Percentiles rank a stretch among this genome's conserved stretches.
These are phyloP conservation scores for Penicillium angulare DNA, from an alignment of 495 filamentous ascomycete species.

Conservation along the genomic window DNA sequence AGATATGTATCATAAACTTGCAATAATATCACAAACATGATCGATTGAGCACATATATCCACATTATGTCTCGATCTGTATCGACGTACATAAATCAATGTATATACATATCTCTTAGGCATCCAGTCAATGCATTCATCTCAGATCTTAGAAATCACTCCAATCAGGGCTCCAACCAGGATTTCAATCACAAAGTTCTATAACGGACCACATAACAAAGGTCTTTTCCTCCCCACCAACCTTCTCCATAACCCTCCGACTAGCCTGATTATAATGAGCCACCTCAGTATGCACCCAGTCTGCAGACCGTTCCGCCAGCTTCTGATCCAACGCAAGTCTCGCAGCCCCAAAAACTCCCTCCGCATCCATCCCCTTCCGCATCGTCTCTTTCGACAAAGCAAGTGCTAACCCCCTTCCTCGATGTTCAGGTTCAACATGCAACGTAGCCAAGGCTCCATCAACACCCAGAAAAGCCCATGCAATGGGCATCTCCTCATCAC, in stretches of 20 bases:
- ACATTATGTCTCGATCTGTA: no score
- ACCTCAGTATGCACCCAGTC: slow-evolving; percentile 49
- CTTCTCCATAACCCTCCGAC: slow-evolving; percentile 51
- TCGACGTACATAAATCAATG: no score
- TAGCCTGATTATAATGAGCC: slow-evolving; percentile 40
- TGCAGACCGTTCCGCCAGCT: slow-evolving; percentile 1
- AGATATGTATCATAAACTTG: no score
- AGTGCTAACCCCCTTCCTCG: slow-evolving; percentile 44
- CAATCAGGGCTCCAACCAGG: no score
- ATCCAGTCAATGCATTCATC: no score
- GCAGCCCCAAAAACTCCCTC: slow-evolving; percentile 21
- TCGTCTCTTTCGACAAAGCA: slow-evolving; percentile 34
- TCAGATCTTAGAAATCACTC: no score
- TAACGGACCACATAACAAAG: slow-evolving; percentile 39
- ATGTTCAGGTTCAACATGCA: slow-evolving; percentile 51
- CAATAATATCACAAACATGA: no score
- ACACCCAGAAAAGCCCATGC: slow-evolving; percentile 45
- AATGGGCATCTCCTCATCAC: slow-evolving; percentile 32
- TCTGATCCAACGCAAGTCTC: slow-evolving; percentile 4
- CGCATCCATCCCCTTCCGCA: slow-evolving; percentile 27
- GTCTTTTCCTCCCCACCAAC: slow-evolving; percentile 41
- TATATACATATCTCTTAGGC: no score
- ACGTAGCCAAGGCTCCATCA: slow-evolving; percentile 46
- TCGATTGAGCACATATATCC: no score
- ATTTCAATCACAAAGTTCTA: slow-evolving; percentile 30